Conservation (phyloP, 441 rosid species). For the Corymbia calophylla region DNA sequence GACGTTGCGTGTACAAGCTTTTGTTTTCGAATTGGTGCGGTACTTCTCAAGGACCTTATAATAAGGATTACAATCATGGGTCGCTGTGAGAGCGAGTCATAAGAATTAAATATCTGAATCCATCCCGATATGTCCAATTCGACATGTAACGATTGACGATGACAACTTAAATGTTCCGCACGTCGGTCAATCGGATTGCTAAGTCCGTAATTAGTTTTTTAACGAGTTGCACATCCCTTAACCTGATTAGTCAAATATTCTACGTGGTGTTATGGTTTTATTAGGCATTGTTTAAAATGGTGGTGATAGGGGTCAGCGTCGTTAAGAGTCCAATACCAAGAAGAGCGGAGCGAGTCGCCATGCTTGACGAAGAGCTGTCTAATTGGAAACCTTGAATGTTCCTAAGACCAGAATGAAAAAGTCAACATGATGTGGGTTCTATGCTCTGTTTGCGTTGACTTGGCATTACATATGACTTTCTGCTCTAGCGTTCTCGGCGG, state of each 20-base stretch:
- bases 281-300: not conserved
- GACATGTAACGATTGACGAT: not conserved
- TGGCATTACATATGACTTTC: not conserved
- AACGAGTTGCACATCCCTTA: not conserved
- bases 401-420: not conserved
- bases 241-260: not conserved
- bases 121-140: not conserved
- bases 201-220: not conserved
- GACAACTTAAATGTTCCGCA: not conserved
- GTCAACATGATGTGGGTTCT: not conserved
- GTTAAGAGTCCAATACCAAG: not conserved
- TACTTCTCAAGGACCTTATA: rapidly evolving
- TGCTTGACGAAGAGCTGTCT: not conserved
- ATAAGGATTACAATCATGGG: rapidly evolving
- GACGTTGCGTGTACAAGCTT: rapidly evolving
- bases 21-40: rapidly evolving
- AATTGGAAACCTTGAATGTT: not conserved
- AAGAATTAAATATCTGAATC: not conserved
- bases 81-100: not conserved
- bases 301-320: not conserved
- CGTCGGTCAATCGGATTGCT: not conserved
- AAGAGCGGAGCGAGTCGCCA: not conserved
- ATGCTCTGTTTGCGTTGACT: not conserved
- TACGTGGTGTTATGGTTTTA: not conserved
- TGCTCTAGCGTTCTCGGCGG: not conserved